A percentile compares a stretch with the other conserved stretches of the same genome.
These are phyloP conservation scores for Trametes hirsuta DNA, from an alignment of 1,284 basidiomycete species.

Conservation along the genomic window DNA sequence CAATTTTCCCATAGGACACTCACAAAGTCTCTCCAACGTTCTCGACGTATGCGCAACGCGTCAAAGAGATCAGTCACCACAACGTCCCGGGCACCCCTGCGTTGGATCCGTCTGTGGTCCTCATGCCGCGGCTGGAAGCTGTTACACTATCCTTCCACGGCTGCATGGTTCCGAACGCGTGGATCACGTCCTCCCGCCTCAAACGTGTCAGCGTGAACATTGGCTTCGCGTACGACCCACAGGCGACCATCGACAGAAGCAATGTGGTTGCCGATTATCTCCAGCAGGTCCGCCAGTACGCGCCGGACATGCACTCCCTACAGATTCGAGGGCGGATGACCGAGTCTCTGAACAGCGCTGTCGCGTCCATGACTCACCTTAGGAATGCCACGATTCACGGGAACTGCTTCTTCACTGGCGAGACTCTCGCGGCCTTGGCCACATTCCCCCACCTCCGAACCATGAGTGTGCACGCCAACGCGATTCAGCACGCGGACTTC, in stretches of 20 bases:
- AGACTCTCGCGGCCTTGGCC: constrained; percentile 46
- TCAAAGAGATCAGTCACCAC: constrained; percentile 4
- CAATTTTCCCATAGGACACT: neutral
- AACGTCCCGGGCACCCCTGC: neutral
- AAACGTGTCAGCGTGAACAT: constrained; percentile 46
- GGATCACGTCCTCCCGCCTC: constrained; percentile 41
- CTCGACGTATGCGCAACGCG: neutral
- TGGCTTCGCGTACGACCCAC: constrained; percentile 36
- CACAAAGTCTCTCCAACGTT: neutral
- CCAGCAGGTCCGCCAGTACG: neutral
- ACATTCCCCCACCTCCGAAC: constrained; percentile 46
- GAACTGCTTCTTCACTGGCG: constrained; percentile 43
- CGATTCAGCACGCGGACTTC: constrained; percentile 43
- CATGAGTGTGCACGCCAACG: constrained; percentile 52
- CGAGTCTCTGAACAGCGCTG: constrained; percentile 37
- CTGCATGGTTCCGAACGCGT: constrained; percentile 35
- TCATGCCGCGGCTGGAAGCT: constrained; percentile 42
- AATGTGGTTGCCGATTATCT: constrained; percentile 22
- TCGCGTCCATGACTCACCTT: constrained; percentile 44
- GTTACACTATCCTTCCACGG: constrained; percentile 43
- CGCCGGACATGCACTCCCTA: constrained; percentile 41
- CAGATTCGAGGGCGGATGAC: constrained; percentile 51
- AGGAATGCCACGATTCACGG: constrained; percentile 47
- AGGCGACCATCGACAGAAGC: constrained; percentile 15
- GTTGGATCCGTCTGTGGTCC: neutral